Evolutionary conservation across 2,329 filamentous ascomycete species (phyloP), one percentile per base, ranked within the genome.

Genomic region (Phialophora chinensis): DNA sequence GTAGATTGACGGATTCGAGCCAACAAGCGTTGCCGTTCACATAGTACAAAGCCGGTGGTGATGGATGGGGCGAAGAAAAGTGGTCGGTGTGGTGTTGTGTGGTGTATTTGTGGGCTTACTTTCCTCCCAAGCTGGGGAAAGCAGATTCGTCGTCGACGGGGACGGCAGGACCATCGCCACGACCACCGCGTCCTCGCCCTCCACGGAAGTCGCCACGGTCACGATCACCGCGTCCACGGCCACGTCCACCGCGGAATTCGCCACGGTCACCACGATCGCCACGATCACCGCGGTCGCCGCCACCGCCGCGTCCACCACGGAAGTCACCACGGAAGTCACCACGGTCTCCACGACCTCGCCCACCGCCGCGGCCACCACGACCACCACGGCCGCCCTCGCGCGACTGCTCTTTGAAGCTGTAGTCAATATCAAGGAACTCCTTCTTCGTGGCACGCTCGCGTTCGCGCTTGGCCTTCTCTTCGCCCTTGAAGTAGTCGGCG

Each of bases 371-470:
- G 75, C 84, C 83, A 56, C 74, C 73, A 56, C 74, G 72, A 73
- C 75, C 77, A 68, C 81, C 83, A 68, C 81, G 83, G 73, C 80
- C 80, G 73, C 80, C 80, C 65, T 81, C 78, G 74, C 85, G 83
- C 73, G 86, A 84, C 66, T 86, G 85, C 83, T 94, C 91, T 74
- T 91, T 85, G 79, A 86, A 92, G 77, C 91, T 87, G 83, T 93
- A 88, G 81, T 97, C 93, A 72, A 97, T 91, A 77, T 96, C 92
- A 75, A 98, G 79, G 78, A 91, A 81, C 81, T 91, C 88, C 90
- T 97, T 97, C 83, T 91, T 87, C 88, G 95, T 95, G 31, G 62
- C 65, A 84, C 91, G 90, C 85, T 94, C 90, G 78, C 92, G 92
- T 84, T 94, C 88, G 78, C 91, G 91, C 78, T 82, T 83, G 79